A percentile compares a stretch with the other conserved stretches of the same genome.
Conservation (phyloP, 2,329 filamentous ascomycete species). For the Penicillium sp. region DNA sequence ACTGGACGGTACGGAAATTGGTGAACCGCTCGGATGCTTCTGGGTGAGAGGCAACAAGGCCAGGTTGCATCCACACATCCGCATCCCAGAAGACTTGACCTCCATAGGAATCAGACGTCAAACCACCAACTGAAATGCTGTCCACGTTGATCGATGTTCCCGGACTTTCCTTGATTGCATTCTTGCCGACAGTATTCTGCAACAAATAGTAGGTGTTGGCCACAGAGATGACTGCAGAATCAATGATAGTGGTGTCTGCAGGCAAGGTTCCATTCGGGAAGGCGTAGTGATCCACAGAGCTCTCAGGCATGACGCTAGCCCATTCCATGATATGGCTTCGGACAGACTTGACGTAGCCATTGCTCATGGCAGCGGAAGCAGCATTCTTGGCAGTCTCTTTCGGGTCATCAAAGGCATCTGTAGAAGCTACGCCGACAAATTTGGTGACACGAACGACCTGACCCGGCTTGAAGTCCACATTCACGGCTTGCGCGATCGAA, state of each 20-base stretch:
- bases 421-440: conserved; percentile 66
- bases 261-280: conserved; percentile 60
- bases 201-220: conserved; percentile 50
- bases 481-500: conserved; percentile 62
- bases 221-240: conserved; percentile 51
- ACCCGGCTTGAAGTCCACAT: conserved; percentile 54
- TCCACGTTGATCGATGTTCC: conserved; percentile 57
- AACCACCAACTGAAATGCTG: conserved; percentile 67
- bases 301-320: conserved; percentile 58
- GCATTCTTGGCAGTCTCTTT: conserved; percentile 56
- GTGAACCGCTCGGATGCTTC: conserved; percentile 62
- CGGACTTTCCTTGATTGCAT: conserved; percentile 52
- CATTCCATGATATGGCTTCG: conserved; percentile 61
- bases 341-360: conserved; percentile 58
- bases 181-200: conserved; percentile 53
- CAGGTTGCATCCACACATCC: conserved; percentile 68
- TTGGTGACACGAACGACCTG: conserved; percentile 60
- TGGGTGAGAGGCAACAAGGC: conserved; percentile 63
- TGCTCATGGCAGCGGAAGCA: conserved; percentile 49
- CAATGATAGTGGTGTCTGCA: conserved; percentile 55
- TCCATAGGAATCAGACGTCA: conserved; percentile 66
- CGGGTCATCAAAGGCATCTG: conserved; percentile 64
- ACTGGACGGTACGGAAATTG: conserved; percentile 61
- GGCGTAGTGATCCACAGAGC: conserved; percentile 64
- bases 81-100: conserved; percentile 67